phyloP scores from a whole-genome alignment of 805 yeast genomes.

The Candida manassasensis region DNA sequence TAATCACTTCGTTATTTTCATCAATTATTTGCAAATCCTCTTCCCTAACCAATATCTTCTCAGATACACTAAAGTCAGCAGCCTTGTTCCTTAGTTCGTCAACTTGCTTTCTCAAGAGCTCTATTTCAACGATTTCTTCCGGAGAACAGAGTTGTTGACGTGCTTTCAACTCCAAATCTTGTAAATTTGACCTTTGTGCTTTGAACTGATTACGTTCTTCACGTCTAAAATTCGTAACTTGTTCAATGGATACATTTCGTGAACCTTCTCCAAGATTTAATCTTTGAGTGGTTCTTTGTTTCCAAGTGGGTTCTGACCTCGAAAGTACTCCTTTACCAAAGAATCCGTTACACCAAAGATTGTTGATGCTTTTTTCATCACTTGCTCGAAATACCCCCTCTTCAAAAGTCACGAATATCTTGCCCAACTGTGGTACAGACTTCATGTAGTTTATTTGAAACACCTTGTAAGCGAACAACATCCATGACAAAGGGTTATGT shows the following conservation, averaged over 20 bases:
- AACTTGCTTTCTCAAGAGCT: conserved; percentile 13
- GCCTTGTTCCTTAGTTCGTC: conserved; percentile 14
- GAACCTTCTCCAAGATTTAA: conserved; percentile 38
- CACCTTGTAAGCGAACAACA: conserved; percentile 38
- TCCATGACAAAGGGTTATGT: conserved; percentile 68
- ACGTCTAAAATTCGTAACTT: conserved; percentile 69
- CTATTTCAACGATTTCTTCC: conserved; percentile 19
- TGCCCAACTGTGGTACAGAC: conserved; percentile 23
- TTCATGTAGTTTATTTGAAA: conserved; percentile 14
- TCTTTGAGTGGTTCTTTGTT: conserved; percentile 53
- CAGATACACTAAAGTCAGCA: background rate
- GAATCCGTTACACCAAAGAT: conserved; percentile 80
- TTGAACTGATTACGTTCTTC: conserved; percentile 71
- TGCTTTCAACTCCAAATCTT: conserved; percentile 48
- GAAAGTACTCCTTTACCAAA: conserved; percentile 91
- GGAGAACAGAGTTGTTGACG: conserved; percentile 21
- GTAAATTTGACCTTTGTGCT: conserved; percentile 48
- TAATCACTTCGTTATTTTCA: conserved; percentile 7
- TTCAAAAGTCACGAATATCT: conserved; percentile 20
- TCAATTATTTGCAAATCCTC: conserved; percentile 13
- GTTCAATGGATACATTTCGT: conserved; percentile 54
- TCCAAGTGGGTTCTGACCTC: conserved; percentile 92
- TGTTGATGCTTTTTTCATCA: conserved; percentile 42
- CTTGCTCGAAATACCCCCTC: conserved; percentile 37
- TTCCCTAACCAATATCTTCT: conserved; percentile 6